Percentiles rank a stretch among this genome's conserved stretches.
Evolutionary conservation across 345 rosid species (phyloP).

Genomic region (Eucalyptus polyanthemos): DNA sequence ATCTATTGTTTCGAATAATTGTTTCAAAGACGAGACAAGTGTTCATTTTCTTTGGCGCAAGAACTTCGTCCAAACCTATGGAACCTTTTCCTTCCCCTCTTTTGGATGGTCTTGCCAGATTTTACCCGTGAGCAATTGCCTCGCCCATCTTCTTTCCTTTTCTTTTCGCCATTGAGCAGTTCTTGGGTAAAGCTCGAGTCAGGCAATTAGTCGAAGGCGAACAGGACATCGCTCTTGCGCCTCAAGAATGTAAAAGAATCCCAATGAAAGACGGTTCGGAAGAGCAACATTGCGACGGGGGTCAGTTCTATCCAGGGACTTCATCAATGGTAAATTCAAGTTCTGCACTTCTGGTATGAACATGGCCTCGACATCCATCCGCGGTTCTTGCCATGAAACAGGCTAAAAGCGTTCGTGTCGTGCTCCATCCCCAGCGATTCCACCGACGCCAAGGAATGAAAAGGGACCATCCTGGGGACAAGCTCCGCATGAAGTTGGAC

Average conservation of each 20-base stretch:
- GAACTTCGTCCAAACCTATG: not conserved
- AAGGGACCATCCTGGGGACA: not conserved
- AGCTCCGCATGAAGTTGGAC: not conserved
- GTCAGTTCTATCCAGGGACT: not conserved
- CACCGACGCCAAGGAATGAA: not conserved
- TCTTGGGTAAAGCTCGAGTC: not conserved
- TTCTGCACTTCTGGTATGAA: not conserved
- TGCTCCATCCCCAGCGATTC: not conserved
- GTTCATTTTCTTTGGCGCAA: not conserved
- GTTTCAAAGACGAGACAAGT: not conserved
- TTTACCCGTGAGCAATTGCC: not conserved
- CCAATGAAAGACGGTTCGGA: not conserved
- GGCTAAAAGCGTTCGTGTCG: not conserved
- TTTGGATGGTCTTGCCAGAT: not conserved
- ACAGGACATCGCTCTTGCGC: not conserved
- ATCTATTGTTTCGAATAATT: not conserved
- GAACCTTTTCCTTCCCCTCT: not conserved
- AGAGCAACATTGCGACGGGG: rapidly evolving
- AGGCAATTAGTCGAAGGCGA: not conserved
- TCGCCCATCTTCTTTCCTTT: not conserved
- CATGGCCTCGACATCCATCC: too few relatives aligned
- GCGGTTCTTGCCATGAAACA: not conserved
- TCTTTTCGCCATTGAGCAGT: rapidly evolving
- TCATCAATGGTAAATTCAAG: not conserved
- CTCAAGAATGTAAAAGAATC: not conserved